Evolutionary conservation across 1,284 basidiomycete species (phyloP), one percentile per base, ranked within the genome.

Genomic region (Fomitopsis schrenkii): DNA sequence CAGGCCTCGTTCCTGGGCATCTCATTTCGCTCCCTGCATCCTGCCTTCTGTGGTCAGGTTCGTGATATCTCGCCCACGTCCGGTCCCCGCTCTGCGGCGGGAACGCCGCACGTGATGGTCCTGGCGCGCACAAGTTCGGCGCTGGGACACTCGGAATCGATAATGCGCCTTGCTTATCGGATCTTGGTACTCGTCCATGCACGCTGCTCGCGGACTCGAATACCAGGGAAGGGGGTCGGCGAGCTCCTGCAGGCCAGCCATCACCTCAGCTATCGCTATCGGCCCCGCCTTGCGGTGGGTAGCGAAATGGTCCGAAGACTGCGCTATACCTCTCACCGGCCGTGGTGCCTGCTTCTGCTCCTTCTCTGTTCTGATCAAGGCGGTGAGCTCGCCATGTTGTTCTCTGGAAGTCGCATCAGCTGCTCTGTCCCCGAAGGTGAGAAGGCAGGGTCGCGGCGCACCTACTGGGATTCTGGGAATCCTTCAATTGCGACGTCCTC

Each of bases 91-190:
- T 53, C 36, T 22, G 33, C 17, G 42, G 54, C 19, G 55, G 54
- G 26, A 30, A 54, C 44, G 54, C 15, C 45, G 46, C 58, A 62
- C 61, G 61, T 62, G 59, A 60, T 36, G 26, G 60, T 14, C 8
- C 50, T 44, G 28, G 54, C 45, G 45, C 52, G 44, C 28, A 53
- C 38, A 36, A 55, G 38, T 57, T 35, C 28, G 52, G 46, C 48
- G 45, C 48, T 19, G 38, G 8, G 26, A 26, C 12, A 17, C 55
- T 57, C 58, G 60, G 58, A 42, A 68, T 70, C 67, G 68, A 70
- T 70, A 64, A 65, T 59, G 22, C 57, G 56, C 62, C 59, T 66
- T 66, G 63, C 61, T 65, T 68, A 70, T 70, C 68, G 66, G 68
- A 70, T 70, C 67, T 66, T 63, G 57, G 63, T 62, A 45, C 59